Evolutionary conservation across 192 early-diverging fungal species (phyloP), one percentile per base, ranked within the genome.

Genomic region (Gamsiella multidivaricata): DNA sequence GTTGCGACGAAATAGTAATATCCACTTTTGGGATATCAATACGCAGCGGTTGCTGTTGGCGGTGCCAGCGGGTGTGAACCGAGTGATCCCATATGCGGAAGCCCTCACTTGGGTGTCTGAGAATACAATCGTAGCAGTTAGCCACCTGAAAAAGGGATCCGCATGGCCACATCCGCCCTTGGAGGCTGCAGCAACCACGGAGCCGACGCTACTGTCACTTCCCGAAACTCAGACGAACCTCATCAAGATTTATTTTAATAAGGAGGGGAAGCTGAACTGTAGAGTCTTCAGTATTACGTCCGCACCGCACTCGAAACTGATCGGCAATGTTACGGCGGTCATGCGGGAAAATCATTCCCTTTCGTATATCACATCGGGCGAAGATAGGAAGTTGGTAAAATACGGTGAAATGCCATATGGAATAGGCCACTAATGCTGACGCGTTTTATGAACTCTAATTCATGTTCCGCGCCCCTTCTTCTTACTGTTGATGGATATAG

Each of bases 21-120:
- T 78, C 20, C 65, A 63, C 5, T 63, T 78, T 10, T 78, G 66
- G 60, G 52, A 78, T 20, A 55, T 78, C 22, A 59, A 78, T 25
- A 39, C 29, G 4, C 53, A 55, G 31, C 32, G 42, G 37, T 28
- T 37, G 1, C 33, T 78, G 3, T 15, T 66, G 25, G 25, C 50
- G 28, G 11, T 65, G 5, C 22, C 29, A 15, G 22, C 50, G 0
- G 50, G 41, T 14, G 36, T 51, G 15, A 31, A 45, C 10, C 61
- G 65, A 18, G 58, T 69, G 7, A 67, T 78, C 15, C 74, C 74
- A 5, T 78, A 64, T 51, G 23, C 74, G 18, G 74, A 78, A 37
- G 18, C 60, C 3, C 20, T 78, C 15, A 31, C 53, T 14, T 78
- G 74, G 74, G 54, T 69, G 0, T 29, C 43, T 2, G 74, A 78